These are phyloP conservation scores for Arthromyces matolae DNA, from an alignment of 768 basidiomycete genomes.

Conservation along the genomic window DNA sequence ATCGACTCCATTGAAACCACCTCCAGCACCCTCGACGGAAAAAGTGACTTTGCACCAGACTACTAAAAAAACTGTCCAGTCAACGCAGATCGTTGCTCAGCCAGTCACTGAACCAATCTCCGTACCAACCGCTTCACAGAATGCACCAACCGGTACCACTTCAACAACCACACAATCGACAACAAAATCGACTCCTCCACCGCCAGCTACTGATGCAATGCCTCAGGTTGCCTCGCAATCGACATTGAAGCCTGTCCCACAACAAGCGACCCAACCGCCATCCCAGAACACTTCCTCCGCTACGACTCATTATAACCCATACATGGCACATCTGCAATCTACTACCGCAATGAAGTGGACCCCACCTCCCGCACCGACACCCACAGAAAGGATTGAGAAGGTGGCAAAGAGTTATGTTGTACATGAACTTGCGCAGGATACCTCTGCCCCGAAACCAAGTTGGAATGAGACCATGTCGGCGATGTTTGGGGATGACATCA, in stretches of 20 bases:
- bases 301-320: constrained; percentile 15
- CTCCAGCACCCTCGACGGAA: neutral
- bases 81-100: neutral
- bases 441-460: constrained; percentile 44
- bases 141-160: neutral
- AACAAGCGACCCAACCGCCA: neutral
- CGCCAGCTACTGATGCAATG: no score
- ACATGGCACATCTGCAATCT: constrained; percentile 14
- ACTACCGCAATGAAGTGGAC: constrained; percentile 4
- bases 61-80: neutral
- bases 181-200: neutral
- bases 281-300: constrained; percentile 14
- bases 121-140: neutral
- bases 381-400: constrained; percentile 40
- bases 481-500: constrained; percentile 81
- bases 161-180: constrained; percentile 2
- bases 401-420: constrained; percentile 69
- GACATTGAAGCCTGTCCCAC: constrained; percentile 1
- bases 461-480: constrained; percentile 78
- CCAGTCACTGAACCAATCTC: neutral
- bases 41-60: neutral
- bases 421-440: constrained; percentile 53
- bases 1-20: neutral
- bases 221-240: constrained; percentile 3
- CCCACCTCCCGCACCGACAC: constrained; percentile 18